A percentile compares a stretch with the other conserved stretches of the same genome.
These are phyloP conservation scores for Clarireedia paspali DNA, from an alignment of 2,329 filamentous ascomycete genomes.

Conservation along the genomic window DNA sequence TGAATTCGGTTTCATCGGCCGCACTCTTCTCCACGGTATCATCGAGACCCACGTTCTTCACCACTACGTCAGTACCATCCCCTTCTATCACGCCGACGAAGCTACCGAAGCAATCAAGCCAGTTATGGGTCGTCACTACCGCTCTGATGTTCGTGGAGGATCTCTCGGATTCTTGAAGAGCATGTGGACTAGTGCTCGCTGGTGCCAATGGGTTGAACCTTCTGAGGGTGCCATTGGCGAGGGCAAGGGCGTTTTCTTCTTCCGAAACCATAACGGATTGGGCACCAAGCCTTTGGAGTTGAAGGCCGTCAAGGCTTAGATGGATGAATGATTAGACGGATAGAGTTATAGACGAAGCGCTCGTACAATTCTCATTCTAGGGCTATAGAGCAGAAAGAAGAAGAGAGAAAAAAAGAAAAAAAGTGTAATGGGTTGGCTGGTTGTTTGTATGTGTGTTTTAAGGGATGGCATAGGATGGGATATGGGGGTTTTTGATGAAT, in stretches of 20 bases:
- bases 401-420: neutral
- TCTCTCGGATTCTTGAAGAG: constrained; percentile 75
- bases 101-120: constrained; percentile 89
- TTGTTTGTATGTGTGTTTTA: too few relatives aligned
- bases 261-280: constrained; percentile 86
- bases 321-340: neutral
- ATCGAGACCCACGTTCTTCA: constrained; percentile 70
- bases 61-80: constrained; percentile 93
- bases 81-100: constrained; percentile 95
- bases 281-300: constrained; percentile 39
- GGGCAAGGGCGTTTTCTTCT: constrained; percentile 88
- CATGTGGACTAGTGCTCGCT: constrained; percentile 71
- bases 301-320: constrained; percentile 13
- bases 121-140: constrained; percentile 95
- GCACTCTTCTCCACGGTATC: constrained; percentile 6
- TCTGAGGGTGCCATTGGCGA: constrained; percentile 73
- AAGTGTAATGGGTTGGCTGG: neutral
- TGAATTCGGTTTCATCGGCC: constrained; percentile 93
- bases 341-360: neutral
- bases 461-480: too few relatives aligned
- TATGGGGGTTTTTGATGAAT: too few relatives aligned
- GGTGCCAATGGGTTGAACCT: constrained; percentile 98
- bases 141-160: constrained; percentile 70
- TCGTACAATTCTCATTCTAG: neutral
- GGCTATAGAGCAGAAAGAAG: neutral